phyloP scores from a whole-genome alignment of 1,284 basidiomycete genomes.

The Pascua sp. region DNA sequence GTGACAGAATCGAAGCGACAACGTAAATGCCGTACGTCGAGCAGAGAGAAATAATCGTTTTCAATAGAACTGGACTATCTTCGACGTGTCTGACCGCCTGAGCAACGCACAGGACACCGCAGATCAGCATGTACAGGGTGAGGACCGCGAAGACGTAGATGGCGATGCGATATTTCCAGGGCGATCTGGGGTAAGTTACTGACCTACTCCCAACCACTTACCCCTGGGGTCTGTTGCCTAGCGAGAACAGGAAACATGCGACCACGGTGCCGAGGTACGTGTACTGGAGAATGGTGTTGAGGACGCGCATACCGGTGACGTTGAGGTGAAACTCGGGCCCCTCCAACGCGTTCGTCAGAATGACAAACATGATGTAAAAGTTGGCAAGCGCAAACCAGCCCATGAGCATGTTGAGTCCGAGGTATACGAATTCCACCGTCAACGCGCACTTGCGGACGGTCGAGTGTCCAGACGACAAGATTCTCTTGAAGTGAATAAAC shows the following conservation, averaged over 20 bases:
- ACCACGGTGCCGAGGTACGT: constrained; percentile 77
- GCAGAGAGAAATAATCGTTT: constrained; percentile 77
- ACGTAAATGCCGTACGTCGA: constrained; percentile 85
- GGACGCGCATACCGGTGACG: constrained; percentile 7
- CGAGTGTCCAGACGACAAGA: constrained; percentile 80
- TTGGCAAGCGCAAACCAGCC: constrained; percentile 90
- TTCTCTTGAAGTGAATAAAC: constrained; percentile 68
- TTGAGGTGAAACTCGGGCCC: constrained; percentile 64
- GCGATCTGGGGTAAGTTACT: constrained; percentile 55
- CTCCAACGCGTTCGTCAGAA: constrained; percentile 84
- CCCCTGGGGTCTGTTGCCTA: constrained; percentile 94
- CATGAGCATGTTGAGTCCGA: constrained; percentile 80
- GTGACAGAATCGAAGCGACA: constrained; percentile 73
- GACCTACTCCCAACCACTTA: constrained; percentile 47
- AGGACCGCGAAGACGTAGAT: constrained; percentile 72
- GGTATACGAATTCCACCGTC: constrained; percentile 80
- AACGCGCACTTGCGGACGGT: constrained; percentile 68
- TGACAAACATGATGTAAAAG: constrained; percentile 85
- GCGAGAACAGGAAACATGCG: constrained; percentile 87
- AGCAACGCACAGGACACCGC: constrained; percentile 70
- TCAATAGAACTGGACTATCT: constrained; percentile 60
- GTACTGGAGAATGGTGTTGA: constrained; percentile 58
- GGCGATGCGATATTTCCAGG: constrained; percentile 79
- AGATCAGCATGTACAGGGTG: constrained; percentile 67
- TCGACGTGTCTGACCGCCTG: constrained; percentile 60